A percentile compares a stretch with the other conserved stretches of the same genome.
These are phyloP conservation scores for Pseudohalonectria lignicola DNA, from an alignment of 2,329 filamentous ascomycete species.

Conservation along the genomic window DNA sequence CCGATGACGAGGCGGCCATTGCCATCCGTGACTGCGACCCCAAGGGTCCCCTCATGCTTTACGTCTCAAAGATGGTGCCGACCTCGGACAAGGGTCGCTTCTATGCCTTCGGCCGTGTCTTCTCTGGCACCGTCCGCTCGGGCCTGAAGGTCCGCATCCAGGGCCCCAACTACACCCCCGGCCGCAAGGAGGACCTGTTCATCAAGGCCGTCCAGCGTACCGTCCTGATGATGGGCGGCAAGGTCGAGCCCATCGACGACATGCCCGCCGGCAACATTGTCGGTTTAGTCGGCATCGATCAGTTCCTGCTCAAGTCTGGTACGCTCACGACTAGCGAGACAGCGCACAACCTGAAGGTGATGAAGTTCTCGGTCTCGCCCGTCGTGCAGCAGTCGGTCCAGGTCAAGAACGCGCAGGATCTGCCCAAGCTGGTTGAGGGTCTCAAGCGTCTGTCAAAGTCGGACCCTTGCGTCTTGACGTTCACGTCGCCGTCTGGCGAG, in stretches of 20 bases:
- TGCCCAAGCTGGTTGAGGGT: constrained; percentile 99
- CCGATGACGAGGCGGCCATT: constrained; percentile 84
- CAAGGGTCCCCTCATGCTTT: constrained; percentile 98
- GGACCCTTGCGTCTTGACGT: constrained; percentile 92
- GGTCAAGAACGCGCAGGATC: constrained; percentile 99
- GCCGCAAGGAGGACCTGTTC: constrained; percentile 98
- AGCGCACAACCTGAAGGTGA: constrained; percentile 99
- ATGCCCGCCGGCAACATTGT: constrained; percentile 99
- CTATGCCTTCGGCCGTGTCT: constrained; percentile 99
- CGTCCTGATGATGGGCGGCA: constrained; percentile 99
- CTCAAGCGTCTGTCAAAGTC: constrained; percentile 99
- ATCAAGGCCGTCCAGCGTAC: constrained; percentile 99
- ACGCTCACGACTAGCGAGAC: constrained; percentile 95
- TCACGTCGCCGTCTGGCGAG: constrained; percentile 86
- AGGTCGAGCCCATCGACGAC: constrained; percentile 95
- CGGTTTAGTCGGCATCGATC: constrained; percentile 97
- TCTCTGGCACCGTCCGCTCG: constrained; percentile 93
- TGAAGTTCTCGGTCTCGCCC: constrained; percentile 99
- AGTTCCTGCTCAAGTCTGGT: constrained; percentile 99
- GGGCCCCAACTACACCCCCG: constrained; percentile 95
- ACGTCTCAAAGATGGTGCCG: constrained; percentile 99
- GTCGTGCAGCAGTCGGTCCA: constrained; percentile 98
- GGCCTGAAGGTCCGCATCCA: constrained; percentile 99
- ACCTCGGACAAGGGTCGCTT: constrained; percentile 99
- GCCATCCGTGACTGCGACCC: constrained; percentile 98